Percentiles rank a stretch among this genome's conserved stretches.
Evolutionary conservation across 768 basidiomycete genomes (phyloP).

Genomic region (Mycena latifolia): DNA sequence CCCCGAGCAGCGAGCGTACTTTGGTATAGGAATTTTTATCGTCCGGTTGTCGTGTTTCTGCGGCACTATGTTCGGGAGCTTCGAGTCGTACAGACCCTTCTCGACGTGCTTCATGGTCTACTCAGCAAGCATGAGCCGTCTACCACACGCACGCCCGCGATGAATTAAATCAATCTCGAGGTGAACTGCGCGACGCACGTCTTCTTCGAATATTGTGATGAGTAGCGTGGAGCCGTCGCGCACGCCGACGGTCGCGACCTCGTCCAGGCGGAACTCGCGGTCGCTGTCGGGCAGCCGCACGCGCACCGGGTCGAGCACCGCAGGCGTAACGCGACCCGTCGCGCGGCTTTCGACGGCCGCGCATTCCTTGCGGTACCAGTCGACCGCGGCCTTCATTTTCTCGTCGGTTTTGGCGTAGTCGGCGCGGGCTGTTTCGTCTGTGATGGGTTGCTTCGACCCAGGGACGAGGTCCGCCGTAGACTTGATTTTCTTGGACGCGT

Average conservation of each 20-base stretch:
- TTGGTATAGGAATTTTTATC: constrained; percentile 84
- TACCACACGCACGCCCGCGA: neutral
- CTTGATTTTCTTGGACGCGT: constrained; percentile 26
- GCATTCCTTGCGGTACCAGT: constrained; percentile 84
- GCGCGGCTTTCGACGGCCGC: constrained; percentile 79
- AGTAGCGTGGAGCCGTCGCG: constrained; percentile 80
- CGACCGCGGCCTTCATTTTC: constrained; percentile 74
- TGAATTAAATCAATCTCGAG: constrained; percentile 7
- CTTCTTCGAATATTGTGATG: constrained; percentile 83
- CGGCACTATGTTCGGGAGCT: constrained; percentile 78
- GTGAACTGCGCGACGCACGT: constrained; percentile 60
- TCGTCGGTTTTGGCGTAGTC: constrained; percentile 75
- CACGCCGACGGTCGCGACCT: constrained; percentile 85
- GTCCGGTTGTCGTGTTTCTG: constrained; percentile 79
- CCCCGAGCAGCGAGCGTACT: constrained; percentile 54
- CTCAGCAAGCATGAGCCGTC: constrained; percentile 45
- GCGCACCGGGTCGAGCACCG: constrained; percentile 75
- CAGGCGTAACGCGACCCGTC: constrained; percentile 81
- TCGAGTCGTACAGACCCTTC: constrained; percentile 80
- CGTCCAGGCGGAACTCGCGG: constrained; percentile 64
- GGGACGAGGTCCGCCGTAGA: constrained; percentile 75
- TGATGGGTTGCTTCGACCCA: constrained; percentile 73
- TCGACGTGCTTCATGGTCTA: constrained; percentile 86
- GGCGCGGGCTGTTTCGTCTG: constrained; percentile 61
- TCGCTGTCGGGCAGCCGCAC: constrained; percentile 62